Conservation (phyloP, 2,329 filamentous ascomycete genomes). For the Geosmithia morbida region DNA sequence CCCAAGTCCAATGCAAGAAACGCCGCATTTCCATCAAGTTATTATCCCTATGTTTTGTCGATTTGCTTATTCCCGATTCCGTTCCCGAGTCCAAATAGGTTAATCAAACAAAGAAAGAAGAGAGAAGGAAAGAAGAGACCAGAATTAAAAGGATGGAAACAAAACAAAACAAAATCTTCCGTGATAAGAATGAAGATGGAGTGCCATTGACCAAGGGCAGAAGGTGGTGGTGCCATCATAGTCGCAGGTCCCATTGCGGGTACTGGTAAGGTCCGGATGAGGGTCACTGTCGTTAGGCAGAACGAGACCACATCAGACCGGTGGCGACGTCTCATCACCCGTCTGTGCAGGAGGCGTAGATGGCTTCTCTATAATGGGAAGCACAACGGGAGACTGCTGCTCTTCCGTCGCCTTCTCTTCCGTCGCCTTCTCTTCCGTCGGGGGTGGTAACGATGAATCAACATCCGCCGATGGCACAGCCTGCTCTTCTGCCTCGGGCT, state of each 20-base stretch:
- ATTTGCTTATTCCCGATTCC: too few relatives aligned
- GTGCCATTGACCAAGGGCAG: not conserved
- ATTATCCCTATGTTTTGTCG: too few relatives aligned
- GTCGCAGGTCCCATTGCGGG: too few relatives aligned
- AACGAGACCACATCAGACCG: not conserved
- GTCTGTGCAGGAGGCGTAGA: not conserved
- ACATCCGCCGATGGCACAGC: not conserved
- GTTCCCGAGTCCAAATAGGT: too few relatives aligned
- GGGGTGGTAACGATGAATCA: not conserved
- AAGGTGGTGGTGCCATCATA: not conserved
- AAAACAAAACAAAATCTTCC: not conserved
- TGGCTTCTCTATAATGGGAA: not conserved
- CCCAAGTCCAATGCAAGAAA: too few relatives aligned
- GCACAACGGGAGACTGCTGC: not conserved
- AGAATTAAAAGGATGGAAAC: too few relatives aligned
- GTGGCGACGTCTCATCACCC: not conserved
- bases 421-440: not conserved
- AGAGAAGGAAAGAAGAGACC: too few relatives aligned
- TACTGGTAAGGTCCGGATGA: not conserved
- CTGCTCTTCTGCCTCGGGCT: not conserved
- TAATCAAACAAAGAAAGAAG: too few relatives aligned
- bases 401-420: not conserved
- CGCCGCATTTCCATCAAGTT: too few relatives aligned
- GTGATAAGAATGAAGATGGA: not conserved
- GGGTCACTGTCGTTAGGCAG: not conserved